Evolutionary conservation across 441 rosid species (phyloP), one percentile per base, ranked within the genome.

Genomic region (Populus hybrid): DNA sequence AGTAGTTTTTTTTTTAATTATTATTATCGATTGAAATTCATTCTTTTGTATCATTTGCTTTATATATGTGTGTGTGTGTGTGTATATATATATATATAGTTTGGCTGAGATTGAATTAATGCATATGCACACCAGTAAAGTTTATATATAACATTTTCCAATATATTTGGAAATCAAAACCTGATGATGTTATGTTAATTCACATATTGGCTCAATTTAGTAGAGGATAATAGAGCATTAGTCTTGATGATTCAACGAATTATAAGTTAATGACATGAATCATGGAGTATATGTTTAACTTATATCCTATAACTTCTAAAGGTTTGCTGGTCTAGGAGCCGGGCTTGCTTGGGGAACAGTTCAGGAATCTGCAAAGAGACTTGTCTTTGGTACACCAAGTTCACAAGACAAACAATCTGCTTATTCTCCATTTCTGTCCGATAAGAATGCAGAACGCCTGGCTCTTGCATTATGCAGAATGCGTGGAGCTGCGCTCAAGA

Each of bases 291-390:
- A 66, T 78, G 69, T 78, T 84, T 85, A 69, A 88, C 86, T 82
- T 69, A 68, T 67, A 73, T 73, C 75, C 64, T 82, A 78, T 84
- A 85, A 88, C 79, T 71, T 84, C 72, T 82, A 79, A 91, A 95
- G 98, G 95, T 95, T 95, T 88, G 97, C 97, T 83, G 91, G 95
- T 84, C 89, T 95, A 79, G 99, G 98, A 86, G 99, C 95, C 77
- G 98, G 95, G 78, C 92, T 95, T 74, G 98, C 97, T 21, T 95
- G 97, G 97, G 99, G 97, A 81, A 90, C 93, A 50, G 75, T 92
- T 82, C 91, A 94, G 86, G 99, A 95, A 87, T 91, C 98, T 53
- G 84, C 98, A 4, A 87, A 82, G 86, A 93, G 98, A 88, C 77
- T 95, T 63, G 89, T 88, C 16, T 92, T 81, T 82, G 98, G 99